Evolutionary conservation across 192 early-diverging fungal species (phyloP).

Genomic region (Cetraspora pellucida): DNA sequence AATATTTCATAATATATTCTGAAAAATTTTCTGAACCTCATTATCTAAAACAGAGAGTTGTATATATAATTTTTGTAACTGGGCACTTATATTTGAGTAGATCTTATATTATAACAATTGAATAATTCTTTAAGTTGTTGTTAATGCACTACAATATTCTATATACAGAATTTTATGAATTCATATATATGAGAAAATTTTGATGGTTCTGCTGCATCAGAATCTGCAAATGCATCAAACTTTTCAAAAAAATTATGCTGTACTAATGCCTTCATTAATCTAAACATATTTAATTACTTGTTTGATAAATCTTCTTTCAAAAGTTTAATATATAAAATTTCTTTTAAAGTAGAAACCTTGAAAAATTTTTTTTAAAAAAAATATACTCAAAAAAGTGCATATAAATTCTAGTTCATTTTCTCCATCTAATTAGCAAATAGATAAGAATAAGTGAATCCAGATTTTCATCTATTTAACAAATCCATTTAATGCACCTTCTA

Average conservation of each 20-base stretch:
- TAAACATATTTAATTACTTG: background rate
- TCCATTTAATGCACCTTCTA: background rate
- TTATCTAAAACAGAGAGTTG: background rate
- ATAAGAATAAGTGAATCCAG: background rate
- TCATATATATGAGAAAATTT: background rate
- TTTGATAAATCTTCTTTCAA: background rate
- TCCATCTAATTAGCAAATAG: background rate
- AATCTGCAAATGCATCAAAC: background rate
- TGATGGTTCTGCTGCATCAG: background rate
- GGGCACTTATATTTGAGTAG: background rate
- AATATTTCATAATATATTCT: too few relatives aligned
- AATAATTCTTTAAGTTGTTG: background rate
- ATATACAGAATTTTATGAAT: background rate
- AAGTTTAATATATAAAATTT: background rate
- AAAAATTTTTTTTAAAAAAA: background rate
- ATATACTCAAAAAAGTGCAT: background rate
- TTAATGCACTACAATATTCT: background rate
- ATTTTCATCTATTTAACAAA: background rate
- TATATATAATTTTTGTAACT: background rate
- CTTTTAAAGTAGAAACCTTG: background rate
- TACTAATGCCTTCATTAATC: background rate
- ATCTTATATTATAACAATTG: background rate
- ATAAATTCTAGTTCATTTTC: background rate
- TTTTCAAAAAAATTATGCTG: background rate
- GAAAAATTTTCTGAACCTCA: background rate